Base-by-base conservation (phyloP, 2,329 filamentous ascomycete species). In the Periconia macrospinosa region DNA sequence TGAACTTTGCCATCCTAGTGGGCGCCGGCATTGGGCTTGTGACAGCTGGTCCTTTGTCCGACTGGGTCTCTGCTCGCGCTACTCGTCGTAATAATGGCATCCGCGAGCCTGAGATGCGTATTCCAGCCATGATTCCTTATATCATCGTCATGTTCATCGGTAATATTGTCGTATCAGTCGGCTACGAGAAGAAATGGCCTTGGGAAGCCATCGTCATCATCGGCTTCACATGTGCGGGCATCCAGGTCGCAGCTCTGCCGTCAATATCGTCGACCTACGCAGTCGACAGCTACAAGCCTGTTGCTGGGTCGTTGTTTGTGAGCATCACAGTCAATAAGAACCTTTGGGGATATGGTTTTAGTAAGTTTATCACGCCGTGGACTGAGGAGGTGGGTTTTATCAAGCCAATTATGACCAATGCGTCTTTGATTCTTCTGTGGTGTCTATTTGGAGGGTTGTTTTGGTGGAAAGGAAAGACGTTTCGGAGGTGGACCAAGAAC, bases 251-350 rank as follows among this genome's bases (percentile, higher is more conserved):
- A 2, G 83, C 83, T 0, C 69, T 88, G 13, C 85, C 85, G 0
- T 79, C 80, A 13, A 87, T 88, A 52, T 78, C 75, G 5, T 81
- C 76, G 33, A 84, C 76, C 2, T 87, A 87, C 61, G 82, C 83
- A 0, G 80, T 87, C 15, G 85, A 88, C 66, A 81, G 78, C 52
- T 87, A 88, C 69, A 87, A 87, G 70, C 83, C 84, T 0, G 81
- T 86, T 2, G 79, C 84, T 0, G 84, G 84, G 2, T 79, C 77
- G 2, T 72, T 87, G 45, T 84, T 87, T 65, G 83, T 86, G 0
- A 76, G 79, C 8, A 81, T 85, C 58, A 87, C 84, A 0, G 83
- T 87, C 44, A 85, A 85, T 62, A 87, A 87, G 74, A 86, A 86
- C 52, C 50, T 86, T 0, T 86, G 83, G 82, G 84, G 84, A 1